Evolutionary conservation across 2,329 filamentous ascomycete genomes (phyloP).

Genomic region (Aspergillus brunneoviolaceus): DNA sequence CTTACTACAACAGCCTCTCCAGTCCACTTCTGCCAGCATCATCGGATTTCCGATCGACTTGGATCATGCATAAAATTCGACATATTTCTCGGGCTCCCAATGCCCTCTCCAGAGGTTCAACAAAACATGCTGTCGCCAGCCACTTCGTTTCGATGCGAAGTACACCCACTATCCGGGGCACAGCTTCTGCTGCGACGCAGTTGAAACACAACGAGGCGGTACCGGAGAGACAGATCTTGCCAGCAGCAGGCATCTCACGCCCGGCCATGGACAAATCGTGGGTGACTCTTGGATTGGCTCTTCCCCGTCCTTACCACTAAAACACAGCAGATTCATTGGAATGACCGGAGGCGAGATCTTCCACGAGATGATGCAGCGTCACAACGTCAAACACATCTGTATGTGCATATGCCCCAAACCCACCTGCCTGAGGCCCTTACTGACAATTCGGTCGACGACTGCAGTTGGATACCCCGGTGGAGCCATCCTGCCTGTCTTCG

Average conservation of each 20-base stretch:
- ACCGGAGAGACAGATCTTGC: background rate
- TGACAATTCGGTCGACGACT: background rate
- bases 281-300: background rate
- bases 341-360: conserved; percentile 89
- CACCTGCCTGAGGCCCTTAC: conserved; percentile 1
- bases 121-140: background rate
- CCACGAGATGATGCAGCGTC: conserved; percentile 91
- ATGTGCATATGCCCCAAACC: background rate
- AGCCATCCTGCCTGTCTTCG: conserved; percentile 95
- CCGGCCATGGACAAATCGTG: background rate
- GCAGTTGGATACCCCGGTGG: conserved; percentile 87
- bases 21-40: background rate
- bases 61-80: background rate
- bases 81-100: background rate
- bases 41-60: background rate
- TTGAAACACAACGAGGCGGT: background rate
- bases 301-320: background rate
- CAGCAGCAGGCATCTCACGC: background rate
- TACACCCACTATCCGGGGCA: background rate
- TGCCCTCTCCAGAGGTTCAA: background rate
- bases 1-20: background rate
- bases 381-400: conserved; percentile 78
- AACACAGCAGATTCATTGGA: conserved; percentile 68
- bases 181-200: background rate
- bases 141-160: background rate